Evolutionary conservation across 371 early-diverging fungal species (phyloP), one percentile per base, ranked within the genome.

Genomic region (Apophysomyces variabilis): DNA sequence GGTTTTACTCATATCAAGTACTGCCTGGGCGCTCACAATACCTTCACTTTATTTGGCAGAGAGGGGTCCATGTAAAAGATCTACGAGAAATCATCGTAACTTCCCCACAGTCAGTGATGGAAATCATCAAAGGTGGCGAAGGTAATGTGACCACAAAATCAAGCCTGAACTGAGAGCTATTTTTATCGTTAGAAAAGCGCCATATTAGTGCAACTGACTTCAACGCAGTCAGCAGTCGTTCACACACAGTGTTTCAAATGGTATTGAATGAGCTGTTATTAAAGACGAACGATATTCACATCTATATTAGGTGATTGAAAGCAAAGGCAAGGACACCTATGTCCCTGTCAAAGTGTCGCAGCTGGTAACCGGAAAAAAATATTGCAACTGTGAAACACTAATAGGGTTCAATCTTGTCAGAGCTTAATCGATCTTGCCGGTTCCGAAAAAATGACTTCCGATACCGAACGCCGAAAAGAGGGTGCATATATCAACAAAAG

Each of bases 171-270:
- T 50, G 21, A n/a, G 21, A 37, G 72, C 57, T 8, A 18, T 44
- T 38, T 26, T 35, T 62, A 14, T 50, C 14, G 11, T 58, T 58
- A 85, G 83, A 79, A 38, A 92, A 94, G 66, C 89, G 97, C 18
- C 93, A 91, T 65, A 82, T 92, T 46, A 88, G 92, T 7, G 82
- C 89, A 5, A 98, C 95, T n/a, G 91, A 96, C 71, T 96, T 91
- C 79, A 97, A 98, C 75, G 85, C 86, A 62, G 87, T 89, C 41
- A 92, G 92, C 65, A 93, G 93, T 60, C 89, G 98, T 64, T 90
- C 93, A 7, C 99, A 98, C 74, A 93, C 97, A 1, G 89, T 98
- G n/a, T 91, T 98, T 66, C 92, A 95, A 60, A 89, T 97, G 71
- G 90, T 93, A 58, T 18, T 57, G 18, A 5, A 43, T 21, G 5